Evolutionary conservation across 2,329 filamentous ascomycete species (phyloP), one percentile per base, ranked within the genome.

Genomic region (Fusarium ramigenum): DNA sequence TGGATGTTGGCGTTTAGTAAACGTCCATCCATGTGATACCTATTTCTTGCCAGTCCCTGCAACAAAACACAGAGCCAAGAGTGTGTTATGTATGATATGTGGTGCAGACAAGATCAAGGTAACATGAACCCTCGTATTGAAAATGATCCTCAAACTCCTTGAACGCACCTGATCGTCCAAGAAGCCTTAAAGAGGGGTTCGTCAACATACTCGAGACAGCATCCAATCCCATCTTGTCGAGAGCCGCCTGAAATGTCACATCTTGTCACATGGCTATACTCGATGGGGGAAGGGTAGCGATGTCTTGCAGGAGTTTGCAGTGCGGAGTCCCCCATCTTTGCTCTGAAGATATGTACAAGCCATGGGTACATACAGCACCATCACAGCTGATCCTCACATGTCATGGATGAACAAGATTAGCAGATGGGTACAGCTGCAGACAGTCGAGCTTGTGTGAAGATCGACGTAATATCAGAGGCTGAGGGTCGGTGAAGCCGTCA

Each of bases 191-290:
- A 44, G 65, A 73, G 56, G 70, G 70, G 65, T 32, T 70, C 49
- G 42, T 47, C 57, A 58, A 59, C 62, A 58, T 60, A 66, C 46
- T 73, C 32, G 23, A 58, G 37, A 61, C 18, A 32, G 30, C 32
- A 68, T 61, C 70, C 66, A 73, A 74, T 71, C 52, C 58, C 42
- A 52, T 63, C 61, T 66, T 66, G 46, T 61, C 36, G 43, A 56
- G 52, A 74, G 60, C 58, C 70, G 67, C 71, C 32, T 59, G 49
- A 60, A 65, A 60, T 67, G 71, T 74, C 71, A 74, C 67, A 72
- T 74, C 54, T 60, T 30, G 61, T 73, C 71, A 73, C 71, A 73
- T 72, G 71, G 67, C 71, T 72, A 73, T 40, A 69, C 71, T 73
- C 59, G 67, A 73, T 42, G 60, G 52, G 65, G 71, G 67, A 64